phyloP scores from a whole-genome alignment of 2,329 filamentous ascomycete species.

The Neopestalotiopsis rosae region DNA sequence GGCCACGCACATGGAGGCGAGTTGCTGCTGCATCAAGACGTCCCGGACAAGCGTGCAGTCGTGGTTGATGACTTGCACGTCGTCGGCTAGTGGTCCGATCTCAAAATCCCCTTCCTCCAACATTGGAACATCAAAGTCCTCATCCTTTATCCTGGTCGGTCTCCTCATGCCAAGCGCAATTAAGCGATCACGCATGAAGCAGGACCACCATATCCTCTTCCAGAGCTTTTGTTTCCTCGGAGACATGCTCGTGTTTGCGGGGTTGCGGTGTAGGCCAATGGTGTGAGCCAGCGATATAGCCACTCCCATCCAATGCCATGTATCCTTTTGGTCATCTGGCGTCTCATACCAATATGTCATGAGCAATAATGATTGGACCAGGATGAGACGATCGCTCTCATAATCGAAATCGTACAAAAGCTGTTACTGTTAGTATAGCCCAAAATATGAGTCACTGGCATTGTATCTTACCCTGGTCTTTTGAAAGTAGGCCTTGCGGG shows the following conservation, averaged over 20 bases:
- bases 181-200: slow-evolving; percentile 91
- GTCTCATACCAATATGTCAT: slow-evolving; percentile 99
- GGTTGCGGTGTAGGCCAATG: slow-evolving; percentile 89
- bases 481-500: slow-evolving; percentile 87
- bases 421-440: slow-evolving; percentile 44
- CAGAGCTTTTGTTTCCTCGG: slow-evolving; percentile 78
- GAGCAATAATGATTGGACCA: slow-evolving; percentile 86
- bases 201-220: slow-evolving; percentile 98
- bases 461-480: slow-evolving; percentile 73
- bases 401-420: slow-evolving; percentile 95
- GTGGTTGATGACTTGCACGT: slow-evolving; percentile 69
- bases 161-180: slow-evolving; percentile 93
- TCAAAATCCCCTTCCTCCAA: slow-evolving; percentile 86
- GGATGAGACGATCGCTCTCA: slow-evolving; percentile 84
- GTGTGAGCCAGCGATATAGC: slow-evolving; percentile 92
- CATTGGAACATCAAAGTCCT: slow-evolving; percentile 95
- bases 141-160: slow-evolving; percentile 89
- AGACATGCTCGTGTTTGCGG: slow-evolving; percentile 76
- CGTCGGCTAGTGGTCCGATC: slow-evolving; percentile 69
- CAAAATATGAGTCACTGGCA: neutral
- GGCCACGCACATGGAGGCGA: slow-evolving; percentile 88
- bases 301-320: slow-evolving; percentile 98
- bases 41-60: slow-evolving; percentile 77
- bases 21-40: slow-evolving; percentile 72
- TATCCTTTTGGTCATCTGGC: slow-evolving; percentile 95